Percentiles rank a stretch among this genome's conserved stretches.
phyloP scores from a whole-genome alignment of 1,139 yeast genomes.

The Kurtzmaniella quercitrusa region DNA sequence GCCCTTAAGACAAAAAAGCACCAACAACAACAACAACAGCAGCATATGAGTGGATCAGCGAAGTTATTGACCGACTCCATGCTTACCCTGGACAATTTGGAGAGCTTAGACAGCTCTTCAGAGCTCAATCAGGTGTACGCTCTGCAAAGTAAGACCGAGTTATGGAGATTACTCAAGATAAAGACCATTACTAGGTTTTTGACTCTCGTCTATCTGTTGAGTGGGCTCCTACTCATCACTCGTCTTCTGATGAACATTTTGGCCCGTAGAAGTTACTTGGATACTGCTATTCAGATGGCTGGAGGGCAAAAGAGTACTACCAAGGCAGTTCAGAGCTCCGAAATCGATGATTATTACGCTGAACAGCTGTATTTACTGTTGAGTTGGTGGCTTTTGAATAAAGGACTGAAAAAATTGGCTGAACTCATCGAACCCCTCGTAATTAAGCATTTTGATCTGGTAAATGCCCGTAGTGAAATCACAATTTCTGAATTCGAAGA shows the following conservation, averaged over 20 bases:
- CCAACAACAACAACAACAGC: slow-evolving; percentile 14
- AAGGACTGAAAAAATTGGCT: slow-evolving; percentile 69
- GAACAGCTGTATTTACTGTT: slow-evolving; percentile 85
- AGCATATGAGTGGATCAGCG: slow-evolving; percentile 9
- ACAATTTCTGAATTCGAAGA: slow-evolving; percentile 53
- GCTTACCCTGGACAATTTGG: slow-evolving; percentile 39
- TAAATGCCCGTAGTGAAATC: slow-evolving; percentile 72
- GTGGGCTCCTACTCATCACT: slow-evolving; percentile 70
- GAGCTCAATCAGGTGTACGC: slow-evolving; percentile 27
- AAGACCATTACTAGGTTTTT: slow-evolving; percentile 72
- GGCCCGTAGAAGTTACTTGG: slow-evolving; percentile 81
- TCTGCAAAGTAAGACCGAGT: slow-evolving; percentile 60
- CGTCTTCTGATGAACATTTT: slow-evolving; percentile 83
- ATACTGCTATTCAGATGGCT: slow-evolving; percentile 71
- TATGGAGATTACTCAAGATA: slow-evolving; percentile 81
- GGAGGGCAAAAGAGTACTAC: slow-evolving; percentile 27
- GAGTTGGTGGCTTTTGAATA: slow-evolving; percentile 91
- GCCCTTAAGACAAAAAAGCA: slow-evolving; percentile 61
- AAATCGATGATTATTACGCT: slow-evolving; percentile 44
- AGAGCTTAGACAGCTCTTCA: slow-evolving; percentile 21
- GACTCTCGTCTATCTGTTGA: slow-evolving; percentile 64
- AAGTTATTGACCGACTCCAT: slow-evolving; percentile 23
- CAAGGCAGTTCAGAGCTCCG: slow-evolving; percentile 15
- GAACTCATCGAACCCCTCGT: slow-evolving; percentile 56
- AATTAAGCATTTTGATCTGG: slow-evolving; percentile 51